Conservation (phyloP, 2,329 filamentous ascomycete genomes). For the Diaporthe eres region DNA sequence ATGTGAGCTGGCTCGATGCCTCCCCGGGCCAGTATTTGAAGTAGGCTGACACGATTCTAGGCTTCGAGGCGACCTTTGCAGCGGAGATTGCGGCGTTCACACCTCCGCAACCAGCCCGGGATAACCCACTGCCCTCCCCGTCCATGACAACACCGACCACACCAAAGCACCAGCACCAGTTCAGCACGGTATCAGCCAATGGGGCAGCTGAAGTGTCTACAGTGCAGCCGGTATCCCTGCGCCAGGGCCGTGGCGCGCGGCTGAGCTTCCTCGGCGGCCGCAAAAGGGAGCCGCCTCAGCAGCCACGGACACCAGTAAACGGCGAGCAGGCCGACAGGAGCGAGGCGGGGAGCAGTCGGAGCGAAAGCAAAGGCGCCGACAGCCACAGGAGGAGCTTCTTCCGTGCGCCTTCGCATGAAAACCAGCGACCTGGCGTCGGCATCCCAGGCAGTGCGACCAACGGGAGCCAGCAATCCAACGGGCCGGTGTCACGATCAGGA, state of each 20-base stretch:
- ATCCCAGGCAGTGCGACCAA: conserved; percentile 32
- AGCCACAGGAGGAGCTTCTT: conserved; percentile 61
- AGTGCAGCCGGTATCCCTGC: conserved; percentile 65
- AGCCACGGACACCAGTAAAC: conserved; percentile 42
- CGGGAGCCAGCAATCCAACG: conserved; percentile 32
- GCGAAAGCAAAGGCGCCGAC: conserved; percentile 47
- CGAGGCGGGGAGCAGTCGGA: conserved; percentile 51
- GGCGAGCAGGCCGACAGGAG: conserved; percentile 47
- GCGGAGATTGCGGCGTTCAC: conserved; percentile 76
- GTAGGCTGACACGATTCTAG: conserved; percentile 54
- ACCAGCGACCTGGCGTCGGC: conserved; percentile 33
- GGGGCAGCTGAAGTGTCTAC: conserved; percentile 64
- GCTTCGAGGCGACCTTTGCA: conserved; percentile 74
- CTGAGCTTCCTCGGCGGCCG: conserved; percentile 71
- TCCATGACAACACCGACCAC: conserved; percentile 53
- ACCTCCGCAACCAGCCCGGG: conserved; percentile 61
- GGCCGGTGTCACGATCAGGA: conserved; percentile 25
- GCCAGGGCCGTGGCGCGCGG: conserved; percentile 65
- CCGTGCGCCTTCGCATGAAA: conserved; percentile 55
- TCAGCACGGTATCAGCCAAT: conserved; percentile 52
- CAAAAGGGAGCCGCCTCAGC: conserved; percentile 58
- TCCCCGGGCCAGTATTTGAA: background rate
- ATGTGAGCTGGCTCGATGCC: conserved; percentile 65
- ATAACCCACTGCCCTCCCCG: conserved; percentile 64
- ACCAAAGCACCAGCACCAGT: conserved; percentile 49